Evolutionary conservation across 2,329 filamentous ascomycete genomes (phyloP), one percentile per base, ranked within the genome.

Genomic region (Colletotrichum caudatum): DNA sequence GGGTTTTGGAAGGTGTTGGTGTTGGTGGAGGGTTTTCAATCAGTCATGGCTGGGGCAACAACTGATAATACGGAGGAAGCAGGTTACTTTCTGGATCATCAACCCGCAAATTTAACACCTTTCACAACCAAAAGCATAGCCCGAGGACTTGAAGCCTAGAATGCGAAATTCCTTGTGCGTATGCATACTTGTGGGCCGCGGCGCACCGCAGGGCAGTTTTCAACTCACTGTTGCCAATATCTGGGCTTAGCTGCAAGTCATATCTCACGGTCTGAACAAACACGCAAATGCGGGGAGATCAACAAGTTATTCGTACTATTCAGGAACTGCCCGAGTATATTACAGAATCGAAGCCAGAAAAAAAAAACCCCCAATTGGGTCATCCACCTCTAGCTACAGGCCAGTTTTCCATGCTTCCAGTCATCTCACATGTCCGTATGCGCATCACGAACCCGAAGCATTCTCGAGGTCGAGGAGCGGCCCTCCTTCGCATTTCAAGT

Each of bases 381-480:
- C 33, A 33, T 64, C 69, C 56, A 51, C 39, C 59, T 56, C 46
- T 59, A 54, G 20, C 39, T 26, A 14, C 54, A 65, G 54, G 46
- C 66, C 57, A 53, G 46, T 41, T 66, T 60, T 66, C 48, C 59
- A 35, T 48, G 39, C 58, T 56, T 64, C 16, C 41, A 37, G 39
- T 72, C 69, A 69, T 72, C 53, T 71, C 69, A 69, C 65, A 56
- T 69, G 48, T 69, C 65, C 65, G 66, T 69, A 39, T 59, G 39
- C 65, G 64, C 65, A 69, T 72, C 59, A 69, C 26, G 44, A 50
- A 41, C 54, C 39, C 29, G 57, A 41, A 59, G 60, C 46, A 48
- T n/a, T 64, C 50, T 44, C 54, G 46, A 50, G 35, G 39, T 69
- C 41, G 53, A 51, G 23, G 39, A 69, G 54, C 16, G 41, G 54